Conservation (phyloP, 2,329 filamentous ascomycete genomes). For the Akanthomyces dipterigenus region DNA sequence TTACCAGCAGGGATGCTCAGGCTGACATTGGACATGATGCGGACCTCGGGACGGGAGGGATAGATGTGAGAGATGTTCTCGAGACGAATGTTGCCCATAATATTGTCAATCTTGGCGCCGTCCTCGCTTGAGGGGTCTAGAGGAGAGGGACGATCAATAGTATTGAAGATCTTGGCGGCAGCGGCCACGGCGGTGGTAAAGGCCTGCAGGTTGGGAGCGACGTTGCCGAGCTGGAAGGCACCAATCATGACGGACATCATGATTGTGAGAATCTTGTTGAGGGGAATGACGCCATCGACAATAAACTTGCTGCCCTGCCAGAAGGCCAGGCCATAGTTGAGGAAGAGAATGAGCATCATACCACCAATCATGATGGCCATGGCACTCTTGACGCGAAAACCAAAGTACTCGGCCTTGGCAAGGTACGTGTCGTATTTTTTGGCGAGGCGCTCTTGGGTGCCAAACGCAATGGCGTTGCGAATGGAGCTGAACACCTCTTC, state of each 20-base stretch:
- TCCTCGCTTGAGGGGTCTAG: conserved; percentile 65
- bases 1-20: conserved; percentile 81
- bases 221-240: conserved; percentile 82
- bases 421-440: conserved; percentile 76
- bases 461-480: conserved; percentile 86
- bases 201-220: conserved; percentile 78
- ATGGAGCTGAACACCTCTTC: conserved; percentile 95
- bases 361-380: conserved; percentile 73
- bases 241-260: conserved; percentile 90
- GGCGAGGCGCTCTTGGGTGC: conserved; percentile 87
- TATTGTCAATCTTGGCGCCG: conserved; percentile 65
- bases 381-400: conserved; percentile 66
- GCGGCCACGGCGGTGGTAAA: conserved; percentile 80
- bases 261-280: conserved; percentile 74
- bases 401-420: conserved; percentile 63
- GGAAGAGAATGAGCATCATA: conserved; percentile 78
- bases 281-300: conserved; percentile 54
- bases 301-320: conserved; percentile 80
- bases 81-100: conserved; percentile 75
- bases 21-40: conserved; percentile 77
- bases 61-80: conserved; percentile 87
- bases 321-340: conserved; percentile 83
- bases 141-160: conserved; percentile 82
- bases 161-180: conserved; percentile 85
- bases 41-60: conserved; percentile 83